Evolutionary conservation across 768 basidiomycete species (phyloP).

Genomic region (Termitomyces sp.): DNA sequence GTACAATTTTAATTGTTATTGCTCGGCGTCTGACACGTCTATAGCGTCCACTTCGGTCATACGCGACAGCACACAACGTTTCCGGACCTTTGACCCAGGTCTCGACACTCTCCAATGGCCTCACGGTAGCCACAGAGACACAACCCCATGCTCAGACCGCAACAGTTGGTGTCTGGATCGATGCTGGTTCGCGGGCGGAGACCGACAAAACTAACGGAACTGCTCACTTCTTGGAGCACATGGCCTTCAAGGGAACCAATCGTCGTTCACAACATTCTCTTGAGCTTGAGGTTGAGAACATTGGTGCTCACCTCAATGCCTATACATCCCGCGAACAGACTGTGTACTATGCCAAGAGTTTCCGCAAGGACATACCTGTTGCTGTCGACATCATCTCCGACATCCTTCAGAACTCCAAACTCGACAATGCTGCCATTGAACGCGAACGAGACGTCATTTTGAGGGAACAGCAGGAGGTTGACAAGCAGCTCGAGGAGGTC

Average conservation of each 20-base stretch:
- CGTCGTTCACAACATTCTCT: conserved; percentile 84
- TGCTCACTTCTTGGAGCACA: conserved; percentile 98
- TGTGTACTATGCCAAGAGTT: conserved; percentile 98
- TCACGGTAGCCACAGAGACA: conserved; percentile 91
- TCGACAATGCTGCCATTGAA: conserved; percentile 85
- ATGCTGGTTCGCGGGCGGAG: conserved; percentile 96
- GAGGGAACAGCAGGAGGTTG: conserved; percentile 97
- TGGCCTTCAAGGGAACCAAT: conserved; percentile 97
- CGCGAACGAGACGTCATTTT: conserved; percentile 95
- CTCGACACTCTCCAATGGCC: conserved; percentile 89
- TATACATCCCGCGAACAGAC: conserved; percentile 99
- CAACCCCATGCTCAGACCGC: conserved; percentile 92
- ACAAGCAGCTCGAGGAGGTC: conserved; percentile 97
- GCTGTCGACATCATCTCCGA: conserved; percentile 98
- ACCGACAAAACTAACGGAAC: conserved; percentile 93
- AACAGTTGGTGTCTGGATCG: conserved; percentile 99
- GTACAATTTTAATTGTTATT: background rate
- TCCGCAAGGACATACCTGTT: conserved; percentile 88
- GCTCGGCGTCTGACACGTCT: background rate
- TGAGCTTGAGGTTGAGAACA: conserved; percentile 96
- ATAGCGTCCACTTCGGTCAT: conserved; percentile 45
- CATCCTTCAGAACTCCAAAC: conserved; percentile 95
- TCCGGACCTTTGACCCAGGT: conserved; percentile 81
- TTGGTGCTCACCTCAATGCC: conserved; percentile 96
- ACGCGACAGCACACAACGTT: conserved; percentile 68